Evolutionary conservation across 164 flowering plant species (phyloP).

Genomic region (grape (Vitis vinifera)): DNA sequence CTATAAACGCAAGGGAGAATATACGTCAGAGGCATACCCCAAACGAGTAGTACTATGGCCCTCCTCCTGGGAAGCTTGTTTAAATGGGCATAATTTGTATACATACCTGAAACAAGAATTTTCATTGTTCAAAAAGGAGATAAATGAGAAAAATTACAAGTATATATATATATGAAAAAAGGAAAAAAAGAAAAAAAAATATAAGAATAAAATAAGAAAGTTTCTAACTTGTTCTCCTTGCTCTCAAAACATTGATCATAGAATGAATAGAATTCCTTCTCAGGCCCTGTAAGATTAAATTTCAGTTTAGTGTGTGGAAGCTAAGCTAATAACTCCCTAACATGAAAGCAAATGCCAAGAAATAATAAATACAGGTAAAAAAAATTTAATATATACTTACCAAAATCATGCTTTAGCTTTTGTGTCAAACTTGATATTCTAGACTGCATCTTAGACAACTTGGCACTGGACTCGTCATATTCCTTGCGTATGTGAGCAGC

Average conservation of each 20-base stretch:
- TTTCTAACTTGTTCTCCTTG: conserved; percentile 81
- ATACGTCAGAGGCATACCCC: conserved; percentile 54
- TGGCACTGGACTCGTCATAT: conserved; percentile 79
- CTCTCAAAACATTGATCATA: conserved; percentile 82
- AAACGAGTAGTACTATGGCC: conserved; percentile 74
- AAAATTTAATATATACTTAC: conserved; percentile 37
- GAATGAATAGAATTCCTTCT: conserved; percentile 90
- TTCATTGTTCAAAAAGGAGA: background rate
- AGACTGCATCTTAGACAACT: conserved; percentile 80
- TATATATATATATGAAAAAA: conserved; percentile 7
- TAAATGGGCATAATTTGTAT: conserved; percentile 92
- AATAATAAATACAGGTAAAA: background rate
- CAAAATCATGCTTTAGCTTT: conserved; percentile 83
- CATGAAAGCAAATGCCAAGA: background rate
- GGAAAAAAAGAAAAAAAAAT: background rate
- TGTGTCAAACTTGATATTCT: conserved; percentile 77
- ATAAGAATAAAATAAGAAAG: conserved; percentile 3
- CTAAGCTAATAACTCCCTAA: background rate
- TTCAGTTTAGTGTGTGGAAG: conserved; percentile 4
- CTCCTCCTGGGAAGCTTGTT: conserved; percentile 91
- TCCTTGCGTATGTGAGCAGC: conserved; percentile 88
- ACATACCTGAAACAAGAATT: conserved; percentile 61
- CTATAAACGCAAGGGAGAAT: background rate
- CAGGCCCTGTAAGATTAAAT: conserved; percentile 56
- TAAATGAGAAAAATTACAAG: background rate